Base-by-base conservation (phyloP, 176 grass and related monocot species). In the Secale cereale region DNA sequence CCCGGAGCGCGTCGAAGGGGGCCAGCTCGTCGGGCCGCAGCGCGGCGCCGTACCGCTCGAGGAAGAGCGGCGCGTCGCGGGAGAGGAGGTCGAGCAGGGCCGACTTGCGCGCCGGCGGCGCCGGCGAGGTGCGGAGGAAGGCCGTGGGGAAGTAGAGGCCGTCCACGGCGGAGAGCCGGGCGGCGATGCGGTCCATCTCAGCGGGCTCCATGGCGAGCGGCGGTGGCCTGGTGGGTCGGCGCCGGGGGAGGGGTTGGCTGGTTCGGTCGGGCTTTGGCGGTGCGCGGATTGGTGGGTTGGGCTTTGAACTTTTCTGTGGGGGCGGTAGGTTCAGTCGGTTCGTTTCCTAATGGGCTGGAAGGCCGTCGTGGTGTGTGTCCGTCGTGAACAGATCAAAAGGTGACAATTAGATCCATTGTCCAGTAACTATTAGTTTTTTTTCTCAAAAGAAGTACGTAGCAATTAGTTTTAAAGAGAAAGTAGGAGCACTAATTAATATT, bases 11-110 rank as follows among this genome's bases (percentile, higher is more conserved):
- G 76, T 98, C 96, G 70, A 98, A 98, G 78, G 80, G 70, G 36
- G 57, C 29, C 61, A 95, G 83, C 87, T 98, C 93, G 41, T 76
- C 80, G 4, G 83, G 8, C 7, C 69, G 79, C 0, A 98, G 87
- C 36, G 82, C 35, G 9, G 89, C 46, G 14, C 95, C 93, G 78
- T 98, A 95, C 43, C 95, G 89, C 86, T 98, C 95, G 64, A 98
- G 91, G 84, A 98, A 95, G 84, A 98, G 90, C 48, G 91, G 81
- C 29, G 91, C 91, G 65, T 98, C 95, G 71, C 95, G 95, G 39
- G 87, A 77, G 16, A 98, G 89, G 13, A 98, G 95, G 12, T 89
- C 86, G 65, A 87, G 82, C 19, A 95, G 96, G 13, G 87, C 80
- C 9, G 77, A 81, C 63, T 80, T 83, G 36, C 93, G 87, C 5